Evolutionary conservation across 148 eudicot genomes (phyloP), one percentile per base, ranked within the genome.

Genomic region (Chenopodium quinoa): DNA sequence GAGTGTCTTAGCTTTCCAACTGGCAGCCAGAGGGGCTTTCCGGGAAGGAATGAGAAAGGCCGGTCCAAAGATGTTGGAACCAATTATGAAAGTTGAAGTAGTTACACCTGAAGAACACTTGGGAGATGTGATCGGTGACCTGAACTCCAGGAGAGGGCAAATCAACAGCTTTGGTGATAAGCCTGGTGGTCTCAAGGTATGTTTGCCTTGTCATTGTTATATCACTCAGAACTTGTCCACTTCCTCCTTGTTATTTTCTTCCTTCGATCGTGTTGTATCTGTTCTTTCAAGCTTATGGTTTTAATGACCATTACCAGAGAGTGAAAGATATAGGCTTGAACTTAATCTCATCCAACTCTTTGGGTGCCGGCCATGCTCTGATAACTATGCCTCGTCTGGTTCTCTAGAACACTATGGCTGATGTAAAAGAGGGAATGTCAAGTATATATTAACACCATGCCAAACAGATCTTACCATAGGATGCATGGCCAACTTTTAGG

Each of bases 51-150:
- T 96, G 27, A 89, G 93, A 85, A 96, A 94, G 89, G 98, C 98
- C 1, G 91, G 85, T 67, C 98, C 98, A 17, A 89, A 79, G 85
- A 83, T 96, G 90, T 84, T 96, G 67, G 99, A 96, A 82, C 98
- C 99, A 8, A 90, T 96, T n/a, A 93, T 96, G 99, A 94, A 73
- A 84, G 98, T 96, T 10, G 98, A 96, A 79, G 99, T 96, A 65
- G 92, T 93, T 25, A 96, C 99, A 7, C 99, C 99, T 66, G 98
- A 96, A 68, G 98, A 96, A 73, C 98, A 96, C 84, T 85, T 96
- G 83, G 99, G 99, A 40, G 99, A 96, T 85, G 99, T 96, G 56
- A 96, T 96, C 82, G 99, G 99, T 85, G 98, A 96, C 87, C 89
- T 96, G 62, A 96, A 94, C 88, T 94, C 98, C 37, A 90, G 99